These are phyloP conservation scores for Neofusicoccum sp. DNA, from an alignment of 2,329 filamentous ascomycete genomes.

Conservation along the genomic window DNA sequence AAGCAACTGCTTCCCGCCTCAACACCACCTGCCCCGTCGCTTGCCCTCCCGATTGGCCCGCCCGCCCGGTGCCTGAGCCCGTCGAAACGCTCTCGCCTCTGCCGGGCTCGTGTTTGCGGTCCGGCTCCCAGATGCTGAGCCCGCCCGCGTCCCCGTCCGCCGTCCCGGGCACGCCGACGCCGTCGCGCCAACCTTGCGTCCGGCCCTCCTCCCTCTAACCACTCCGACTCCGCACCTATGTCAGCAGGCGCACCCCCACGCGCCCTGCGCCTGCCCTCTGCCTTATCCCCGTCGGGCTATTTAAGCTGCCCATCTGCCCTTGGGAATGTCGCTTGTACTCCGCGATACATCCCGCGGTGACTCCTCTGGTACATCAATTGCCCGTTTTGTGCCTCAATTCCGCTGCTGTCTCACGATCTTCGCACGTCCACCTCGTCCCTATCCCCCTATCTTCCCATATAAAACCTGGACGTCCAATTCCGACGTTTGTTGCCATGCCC, in stretches of 20 bases:
- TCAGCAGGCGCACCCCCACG: not conserved
- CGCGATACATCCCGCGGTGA: not conserved
- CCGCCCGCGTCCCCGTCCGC: too few relatives aligned
- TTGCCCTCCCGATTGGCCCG: not conserved
- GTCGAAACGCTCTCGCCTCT: not conserved
- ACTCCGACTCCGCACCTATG: not conserved
- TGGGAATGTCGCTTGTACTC: not conserved
- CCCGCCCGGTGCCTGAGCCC: not conserved
- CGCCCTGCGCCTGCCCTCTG: not conserved
- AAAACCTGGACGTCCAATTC: not conserved
- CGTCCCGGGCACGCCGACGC: too few relatives aligned
- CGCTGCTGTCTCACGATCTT: too few relatives aligned
- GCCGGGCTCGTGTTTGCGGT: not conserved
- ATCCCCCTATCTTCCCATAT: not conserved
- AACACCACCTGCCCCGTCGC: not conserved
- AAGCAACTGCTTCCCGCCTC: conserved; percentile 1
- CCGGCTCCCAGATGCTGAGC: too few relatives aligned
- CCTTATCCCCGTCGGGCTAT: not conserved
- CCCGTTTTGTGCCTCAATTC: not conserved
- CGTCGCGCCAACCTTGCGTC: too few relatives aligned
- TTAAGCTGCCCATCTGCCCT: not conserved
- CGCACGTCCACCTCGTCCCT: not conserved
- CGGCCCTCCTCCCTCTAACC: not conserved
- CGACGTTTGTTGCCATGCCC: conserved; percentile 30
- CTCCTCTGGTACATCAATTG: not conserved